A percentile compares a stretch with the other conserved stretches of the same genome.
These are phyloP conservation scores for Tephrocybe sp. DNA, from an alignment of 768 basidiomycete genomes.

Conservation along the genomic window DNA sequence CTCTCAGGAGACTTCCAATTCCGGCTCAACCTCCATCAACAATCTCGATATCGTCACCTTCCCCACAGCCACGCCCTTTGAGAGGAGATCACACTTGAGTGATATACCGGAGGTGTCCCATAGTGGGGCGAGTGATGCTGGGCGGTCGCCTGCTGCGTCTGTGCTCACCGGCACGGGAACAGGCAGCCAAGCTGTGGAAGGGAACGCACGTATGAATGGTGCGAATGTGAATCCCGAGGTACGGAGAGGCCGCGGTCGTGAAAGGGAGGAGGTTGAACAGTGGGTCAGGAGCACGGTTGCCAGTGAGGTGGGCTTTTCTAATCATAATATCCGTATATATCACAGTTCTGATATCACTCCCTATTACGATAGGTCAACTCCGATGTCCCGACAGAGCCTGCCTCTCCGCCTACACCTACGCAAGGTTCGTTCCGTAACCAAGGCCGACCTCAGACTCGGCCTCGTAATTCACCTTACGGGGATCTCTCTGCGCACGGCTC, in stretches of 20 bases:
- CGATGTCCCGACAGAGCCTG: constrained; percentile 5
- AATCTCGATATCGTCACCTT: constrained; percentile 19
- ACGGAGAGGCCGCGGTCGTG: too few relatives aligned
- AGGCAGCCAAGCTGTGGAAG: constrained; percentile 4
- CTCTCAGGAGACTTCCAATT: constrained; percentile 12
- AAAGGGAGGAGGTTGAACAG: constrained; percentile 4
- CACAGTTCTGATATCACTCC: background rate
- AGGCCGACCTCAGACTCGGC: too few relatives aligned
- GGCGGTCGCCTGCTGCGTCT: constrained; percentile 10
- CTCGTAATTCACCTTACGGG: constrained; percentile 4
- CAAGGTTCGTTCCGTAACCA: background rate
- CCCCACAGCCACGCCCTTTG: background rate
- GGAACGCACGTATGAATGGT: background rate
- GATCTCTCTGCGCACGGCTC: constrained; percentile 1
- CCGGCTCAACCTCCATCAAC: constrained; percentile 14
- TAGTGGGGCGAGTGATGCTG: constrained; percentile 13
- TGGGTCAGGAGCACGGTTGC: constrained; percentile 13
- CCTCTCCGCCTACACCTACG: background rate
- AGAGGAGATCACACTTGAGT: constrained; percentile 9
- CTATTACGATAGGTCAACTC: background rate
- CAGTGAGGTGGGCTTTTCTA: constrained; percentile 3
- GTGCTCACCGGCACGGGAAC: constrained; percentile 11
- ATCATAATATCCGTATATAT: background rate
- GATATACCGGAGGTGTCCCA: constrained; percentile 20
- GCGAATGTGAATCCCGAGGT: background rate